phyloP scores from a whole-genome alignment of 129 eudicot genomes.

The Helianthus annuus region DNA sequence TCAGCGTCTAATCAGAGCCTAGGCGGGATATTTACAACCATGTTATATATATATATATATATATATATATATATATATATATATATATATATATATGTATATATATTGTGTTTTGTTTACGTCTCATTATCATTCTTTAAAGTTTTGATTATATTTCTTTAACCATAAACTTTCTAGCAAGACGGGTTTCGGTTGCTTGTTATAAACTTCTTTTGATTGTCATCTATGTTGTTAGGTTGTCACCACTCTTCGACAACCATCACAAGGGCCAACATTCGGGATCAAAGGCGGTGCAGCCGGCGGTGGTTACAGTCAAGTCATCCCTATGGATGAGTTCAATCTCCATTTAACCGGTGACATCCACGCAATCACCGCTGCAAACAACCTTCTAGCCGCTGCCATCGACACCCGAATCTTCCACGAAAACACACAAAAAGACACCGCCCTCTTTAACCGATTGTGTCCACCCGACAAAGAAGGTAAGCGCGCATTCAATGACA shows the following conservation, averaged over 20 bases:
- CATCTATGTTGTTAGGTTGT: slow-evolving; percentile 58
- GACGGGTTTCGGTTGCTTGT: neutral
- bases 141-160: neutral
- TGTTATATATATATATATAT: too few species aligned
- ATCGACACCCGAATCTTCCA: slow-evolving; percentile 87
- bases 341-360: slow-evolving; percentile 94
- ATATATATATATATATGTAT: too few species aligned
- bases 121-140: neutral
- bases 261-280: slow-evolving; percentile 99
- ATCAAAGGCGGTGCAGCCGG: slow-evolving; percentile 99
- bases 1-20: too few species aligned
- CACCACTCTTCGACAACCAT: slow-evolving; percentile 92
- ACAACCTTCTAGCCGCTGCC: slow-evolving; percentile 94
- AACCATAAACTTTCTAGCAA: neutral
- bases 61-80: too few species aligned
- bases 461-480: slow-evolving; percentile 86
- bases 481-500: slow-evolving; percentile 52
- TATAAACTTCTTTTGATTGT: neutral
- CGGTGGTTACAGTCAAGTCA: slow-evolving; percentile 98
- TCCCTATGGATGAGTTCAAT: slow-evolving; percentile 99
- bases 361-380: slow-evolving; percentile 96
- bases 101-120: neutral
- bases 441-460: slow-evolving; percentile 71
- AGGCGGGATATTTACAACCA: too few species aligned
- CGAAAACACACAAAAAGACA: slow-evolving; percentile 75